phyloP scores from a whole-genome alignment of 1,284 basidiomycete genomes.

The Phylloboletellus chloephorus region DNA sequence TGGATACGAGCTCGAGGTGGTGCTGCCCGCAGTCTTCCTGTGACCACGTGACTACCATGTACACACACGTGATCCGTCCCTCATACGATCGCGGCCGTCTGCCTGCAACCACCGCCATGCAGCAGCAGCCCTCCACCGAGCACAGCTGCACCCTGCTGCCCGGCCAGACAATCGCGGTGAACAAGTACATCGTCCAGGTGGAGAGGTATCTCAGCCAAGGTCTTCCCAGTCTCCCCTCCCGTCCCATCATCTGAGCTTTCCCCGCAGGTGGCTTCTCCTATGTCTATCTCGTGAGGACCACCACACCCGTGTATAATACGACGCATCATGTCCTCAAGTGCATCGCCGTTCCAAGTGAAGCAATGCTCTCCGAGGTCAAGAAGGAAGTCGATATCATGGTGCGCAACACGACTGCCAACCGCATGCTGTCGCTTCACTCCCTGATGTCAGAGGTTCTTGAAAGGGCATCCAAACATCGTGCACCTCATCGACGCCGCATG shows the following conservation, averaged over 20 bases:
- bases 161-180: slow-evolving; percentile 88
- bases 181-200: slow-evolving; percentile 79
- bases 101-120: slow-evolving; percentile 20
- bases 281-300: slow-evolving; percentile 92
- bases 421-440: slow-evolving; percentile 20
- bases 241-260: slow-evolving; percentile 8
- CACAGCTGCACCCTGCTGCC: slow-evolving; percentile 64
- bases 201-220: slow-evolving; percentile 93
- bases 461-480: slow-evolving; percentile 89
- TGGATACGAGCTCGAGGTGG: too few species aligned
- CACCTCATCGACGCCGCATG: slow-evolving; percentile 93
- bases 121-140: slow-evolving; percentile 31
- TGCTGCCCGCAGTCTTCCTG: too few species aligned
- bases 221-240: slow-evolving; percentile 26
- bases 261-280: slow-evolving; percentile 92
- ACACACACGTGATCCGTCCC: slow-evolving; percentile 18
- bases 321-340: slow-evolving; percentile 97
- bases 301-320: slow-evolving; percentile 79
- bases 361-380: slow-evolving; percentile 90
- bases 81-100: slow-evolving; percentile 1
- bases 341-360: slow-evolving; percentile 89
- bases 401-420: slow-evolving; percentile 31
- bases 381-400: slow-evolving; percentile 99
- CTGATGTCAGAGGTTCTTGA: slow-evolving; percentile 64
- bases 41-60: slow-evolving; percentile 1